Evolutionary conservation across 1,284 basidiomycete species (phyloP).

Genomic region (Cutaneotrichosporon sp.): DNA sequence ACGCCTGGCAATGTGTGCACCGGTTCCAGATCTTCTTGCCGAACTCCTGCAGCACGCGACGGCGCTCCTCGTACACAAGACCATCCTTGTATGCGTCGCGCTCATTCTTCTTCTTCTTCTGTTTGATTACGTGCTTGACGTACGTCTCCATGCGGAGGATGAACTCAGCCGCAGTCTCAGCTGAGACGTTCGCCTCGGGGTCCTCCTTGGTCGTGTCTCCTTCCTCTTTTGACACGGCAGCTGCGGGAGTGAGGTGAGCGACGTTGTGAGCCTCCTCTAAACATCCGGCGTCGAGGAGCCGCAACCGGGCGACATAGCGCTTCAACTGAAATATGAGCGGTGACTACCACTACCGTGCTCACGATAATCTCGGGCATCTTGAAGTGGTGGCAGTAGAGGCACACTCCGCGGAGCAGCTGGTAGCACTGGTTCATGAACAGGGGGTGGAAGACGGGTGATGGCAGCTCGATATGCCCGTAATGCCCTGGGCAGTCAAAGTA

Average conservation of each 20-base stretch:
- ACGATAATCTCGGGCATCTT: conserved; percentile 74
- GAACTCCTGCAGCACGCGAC: conserved; percentile 77
- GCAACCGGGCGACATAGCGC: conserved; percentile 80
- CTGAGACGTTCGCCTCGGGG: conserved; percentile 39
- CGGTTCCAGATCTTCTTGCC: conserved; percentile 60
- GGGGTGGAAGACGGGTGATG: conserved; percentile 92
- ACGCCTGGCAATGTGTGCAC: conserved; percentile 78
- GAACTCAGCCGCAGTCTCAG: conserved; percentile 59
- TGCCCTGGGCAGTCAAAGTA: conserved; percentile 96
- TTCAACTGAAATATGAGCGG: conserved; percentile 55
- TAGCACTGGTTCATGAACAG: conserved; percentile 93
- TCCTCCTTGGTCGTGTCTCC: conserved; percentile 49
- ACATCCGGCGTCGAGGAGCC: conserved; percentile 84
- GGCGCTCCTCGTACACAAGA: conserved; percentile 81
- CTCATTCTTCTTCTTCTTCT: conserved; percentile 55
- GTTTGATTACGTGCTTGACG: conserved; percentile 61
- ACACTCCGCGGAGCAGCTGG: conserved; percentile 81
- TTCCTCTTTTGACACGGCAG: conserved; percentile 38
- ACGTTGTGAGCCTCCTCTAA: conserved; percentile 74
- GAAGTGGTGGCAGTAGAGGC: conserved; percentile 93
- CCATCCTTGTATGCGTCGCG: conserved; percentile 85
- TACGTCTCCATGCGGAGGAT: conserved; percentile 67
- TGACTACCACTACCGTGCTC: conserved; percentile 39
- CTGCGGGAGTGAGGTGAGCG: conserved; percentile 56
- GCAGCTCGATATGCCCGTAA: conserved; percentile 79